phyloP scores from a whole-genome alignment of 805 yeast species.

The Saccharomycopsis sp. region DNA sequence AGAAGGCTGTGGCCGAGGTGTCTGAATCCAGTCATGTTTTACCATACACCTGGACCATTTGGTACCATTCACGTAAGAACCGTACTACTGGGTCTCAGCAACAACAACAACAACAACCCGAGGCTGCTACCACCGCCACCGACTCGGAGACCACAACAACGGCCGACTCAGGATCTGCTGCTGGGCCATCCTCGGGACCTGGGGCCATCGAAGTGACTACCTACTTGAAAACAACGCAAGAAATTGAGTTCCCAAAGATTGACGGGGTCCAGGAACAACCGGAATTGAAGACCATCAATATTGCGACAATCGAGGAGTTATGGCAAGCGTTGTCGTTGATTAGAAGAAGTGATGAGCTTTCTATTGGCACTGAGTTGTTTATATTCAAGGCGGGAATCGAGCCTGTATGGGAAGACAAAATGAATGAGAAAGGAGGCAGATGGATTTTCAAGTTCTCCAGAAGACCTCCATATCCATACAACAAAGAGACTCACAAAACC shows the following conservation, averaged over 20 bases:
- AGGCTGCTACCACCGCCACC: background rate
- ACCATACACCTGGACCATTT: conserved; percentile 19
- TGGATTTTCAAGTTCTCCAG: conserved; percentile 51
- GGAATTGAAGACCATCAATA: conserved; percentile 16
- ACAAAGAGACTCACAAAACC: background rate
- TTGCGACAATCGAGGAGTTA: conserved; percentile 47
- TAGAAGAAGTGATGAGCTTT: conserved; percentile 34
- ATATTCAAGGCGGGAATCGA: conserved; percentile 53
- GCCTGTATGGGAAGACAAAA: conserved; percentile 66
- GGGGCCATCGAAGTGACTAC: background rate
- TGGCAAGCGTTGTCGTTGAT: conserved; percentile 40
- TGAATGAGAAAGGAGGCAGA: conserved; percentile 54
- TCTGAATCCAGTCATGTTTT: conserved; percentile 12
- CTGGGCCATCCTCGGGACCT: background rate
- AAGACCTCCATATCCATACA: conserved; percentile 19
- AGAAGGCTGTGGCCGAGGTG: background rate
- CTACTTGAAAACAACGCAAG: conserved; percentile 15
- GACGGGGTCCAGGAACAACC: background rate
- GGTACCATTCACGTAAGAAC: conserved; percentile 15
- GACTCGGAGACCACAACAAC: conserved; percentile 1
- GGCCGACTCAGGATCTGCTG: background rate
- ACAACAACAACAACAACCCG: background rate
- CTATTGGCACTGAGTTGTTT: conserved; percentile 46
- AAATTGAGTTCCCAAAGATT: conserved; percentile 16
- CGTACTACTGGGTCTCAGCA: background rate